Percentiles rank a stretch among this genome's conserved stretches.
Conservation (phyloP, 306 rosid species). For the Quercus engelmannii region DNA sequence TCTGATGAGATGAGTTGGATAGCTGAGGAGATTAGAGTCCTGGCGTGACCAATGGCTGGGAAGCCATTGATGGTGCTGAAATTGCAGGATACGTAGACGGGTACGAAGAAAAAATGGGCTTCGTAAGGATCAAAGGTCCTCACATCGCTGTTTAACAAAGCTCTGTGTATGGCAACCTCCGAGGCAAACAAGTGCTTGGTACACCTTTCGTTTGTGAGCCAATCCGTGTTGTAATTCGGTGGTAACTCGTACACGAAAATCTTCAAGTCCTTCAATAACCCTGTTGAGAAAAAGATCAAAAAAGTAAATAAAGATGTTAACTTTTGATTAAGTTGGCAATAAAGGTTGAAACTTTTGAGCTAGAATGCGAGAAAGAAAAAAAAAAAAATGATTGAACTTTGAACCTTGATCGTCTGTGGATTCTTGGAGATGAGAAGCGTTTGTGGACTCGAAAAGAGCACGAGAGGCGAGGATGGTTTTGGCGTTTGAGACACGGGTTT, state of each 20-base stretch:
- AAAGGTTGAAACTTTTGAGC: not conserved
- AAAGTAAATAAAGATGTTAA: not conserved
- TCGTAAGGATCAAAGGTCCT: slow-evolving; percentile 61
- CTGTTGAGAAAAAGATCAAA: not conserved
- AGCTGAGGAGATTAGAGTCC: slow-evolving; percentile 63
- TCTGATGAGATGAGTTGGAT: slow-evolving; percentile 42
- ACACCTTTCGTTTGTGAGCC: slow-evolving; percentile 62
- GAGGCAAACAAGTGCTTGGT: slow-evolving; percentile 72
- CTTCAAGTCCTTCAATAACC: slow-evolving; percentile 43
- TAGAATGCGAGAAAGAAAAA: not conserved
- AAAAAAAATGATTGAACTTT: no score
- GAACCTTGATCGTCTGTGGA: slow-evolving; percentile 28
- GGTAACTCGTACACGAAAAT: slow-evolving; percentile 76
- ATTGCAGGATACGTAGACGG: slow-evolving; percentile 90
- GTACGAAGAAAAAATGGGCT: slow-evolving; percentile 89
- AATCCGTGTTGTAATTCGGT: slow-evolving; percentile 53
- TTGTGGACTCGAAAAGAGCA: slow-evolving; percentile 46
- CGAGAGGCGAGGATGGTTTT: slow-evolving; percentile 40
- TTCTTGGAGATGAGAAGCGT: slow-evolving; percentile 14
- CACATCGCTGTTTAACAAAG: slow-evolving; percentile 57
- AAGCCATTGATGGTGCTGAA: slow-evolving; percentile 85
- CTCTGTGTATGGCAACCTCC: slow-evolving; percentile 78
- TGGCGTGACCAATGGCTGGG: slow-evolving; percentile 95
- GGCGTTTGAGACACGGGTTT: slow-evolving; percentile 30
- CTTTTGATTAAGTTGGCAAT: no score